phyloP scores from a whole-genome alignment of 2,329 filamentous ascomycete genomes.

The Fusarium verrucosum region DNA sequence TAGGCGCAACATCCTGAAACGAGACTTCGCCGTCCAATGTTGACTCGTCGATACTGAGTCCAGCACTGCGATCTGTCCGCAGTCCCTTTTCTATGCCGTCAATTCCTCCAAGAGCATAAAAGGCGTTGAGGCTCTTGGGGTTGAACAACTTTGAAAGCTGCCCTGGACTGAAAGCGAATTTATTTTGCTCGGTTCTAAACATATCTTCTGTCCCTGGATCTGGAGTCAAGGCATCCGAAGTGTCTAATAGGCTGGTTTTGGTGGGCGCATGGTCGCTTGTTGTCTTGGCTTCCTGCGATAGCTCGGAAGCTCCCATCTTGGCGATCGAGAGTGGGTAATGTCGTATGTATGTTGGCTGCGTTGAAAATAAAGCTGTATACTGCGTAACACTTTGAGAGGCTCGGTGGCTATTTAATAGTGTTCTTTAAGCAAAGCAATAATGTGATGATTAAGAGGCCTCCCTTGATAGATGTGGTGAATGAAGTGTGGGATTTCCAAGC shows the following conservation, averaged over 20 bases:
- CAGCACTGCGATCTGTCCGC: slow-evolving; percentile 69
- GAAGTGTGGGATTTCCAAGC: neutral
- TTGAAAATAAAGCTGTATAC: neutral
- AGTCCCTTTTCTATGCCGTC: slow-evolving; percentile 78
- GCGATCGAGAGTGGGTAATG: slow-evolving; percentile 14
- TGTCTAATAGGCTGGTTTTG: slow-evolving; percentile 36
- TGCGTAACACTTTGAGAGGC: neutral
- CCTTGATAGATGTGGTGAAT: neutral
- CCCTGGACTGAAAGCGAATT: slow-evolving; percentile 85
- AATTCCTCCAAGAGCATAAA: slow-evolving; percentile 78
- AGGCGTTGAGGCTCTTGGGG: slow-evolving; percentile 79
- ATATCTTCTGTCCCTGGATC: slow-evolving; percentile 79
- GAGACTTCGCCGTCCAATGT: slow-evolving; percentile 68
- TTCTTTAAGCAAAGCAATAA: neutral
- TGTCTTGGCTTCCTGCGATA: slow-evolving; percentile 25
- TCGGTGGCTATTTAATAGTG: neutral
- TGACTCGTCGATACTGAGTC: slow-evolving; percentile 76
- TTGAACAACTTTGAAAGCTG: slow-evolving; percentile 83
- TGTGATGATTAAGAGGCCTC: slow-evolving; percentile 8
- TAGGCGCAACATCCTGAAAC: slow-evolving; percentile 69
- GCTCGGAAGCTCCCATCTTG: slow-evolving; percentile 33
- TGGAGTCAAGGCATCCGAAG: slow-evolving; percentile 47
- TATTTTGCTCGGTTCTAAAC: slow-evolving; percentile 77
- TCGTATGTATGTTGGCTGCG: neutral
- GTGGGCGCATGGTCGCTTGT: slow-evolving; percentile 10